Percentiles rank a stretch among this genome's conserved stretches.
These are phyloP conservation scores for Aaosphaeria arxii DNA, from an alignment of 2,329 filamentous ascomycete species.

Conservation along the genomic window DNA sequence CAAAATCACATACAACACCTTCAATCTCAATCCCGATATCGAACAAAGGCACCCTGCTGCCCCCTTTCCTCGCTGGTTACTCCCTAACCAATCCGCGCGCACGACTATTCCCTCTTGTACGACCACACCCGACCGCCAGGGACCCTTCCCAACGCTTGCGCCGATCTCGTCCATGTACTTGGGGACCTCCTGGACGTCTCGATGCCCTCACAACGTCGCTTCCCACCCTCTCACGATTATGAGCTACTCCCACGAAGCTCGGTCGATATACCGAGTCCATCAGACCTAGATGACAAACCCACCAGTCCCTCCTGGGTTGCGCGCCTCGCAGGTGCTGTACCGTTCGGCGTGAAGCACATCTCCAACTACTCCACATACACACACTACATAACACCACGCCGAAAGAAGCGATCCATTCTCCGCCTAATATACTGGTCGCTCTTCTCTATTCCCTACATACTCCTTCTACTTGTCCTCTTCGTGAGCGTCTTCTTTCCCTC, in stretches of 20 bases:
- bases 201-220: slow-evolving; percentile 11
- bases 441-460: slow-evolving; percentile 30
- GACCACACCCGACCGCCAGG: too few species aligned
- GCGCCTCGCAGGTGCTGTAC: slow-evolving; percentile 14
- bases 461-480: slow-evolving; percentile 39
- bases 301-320: slow-evolving; percentile 23
- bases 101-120: too few species aligned
- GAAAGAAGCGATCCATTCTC: slow-evolving; percentile 27
- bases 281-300: slow-evolving; percentile 9
- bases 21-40: too few species aligned
- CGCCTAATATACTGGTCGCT: slow-evolving; percentile 29
- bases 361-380: slow-evolving; percentile 26
- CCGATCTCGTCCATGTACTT: not conserved
- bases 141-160: not conserved
- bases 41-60: too few species aligned
- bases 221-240: slow-evolving; percentile 23
- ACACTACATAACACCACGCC: slow-evolving; percentile 31
- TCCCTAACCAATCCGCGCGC: too few species aligned
- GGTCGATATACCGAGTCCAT: slow-evolving; percentile 18
- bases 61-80: too few species aligned
- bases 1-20: too few species aligned
- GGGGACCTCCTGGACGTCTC: not conserved
- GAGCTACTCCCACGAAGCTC: slow-evolving; percentile 31
- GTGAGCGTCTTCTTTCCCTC: slow-evolving; percentile 53
- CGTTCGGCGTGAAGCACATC: slow-evolving; percentile 20